These are phyloP conservation scores for Zygosaccharomyces pseudobailii DNA, from an alignment of 1,139 yeast genomes.

Conservation along the genomic window DNA sequence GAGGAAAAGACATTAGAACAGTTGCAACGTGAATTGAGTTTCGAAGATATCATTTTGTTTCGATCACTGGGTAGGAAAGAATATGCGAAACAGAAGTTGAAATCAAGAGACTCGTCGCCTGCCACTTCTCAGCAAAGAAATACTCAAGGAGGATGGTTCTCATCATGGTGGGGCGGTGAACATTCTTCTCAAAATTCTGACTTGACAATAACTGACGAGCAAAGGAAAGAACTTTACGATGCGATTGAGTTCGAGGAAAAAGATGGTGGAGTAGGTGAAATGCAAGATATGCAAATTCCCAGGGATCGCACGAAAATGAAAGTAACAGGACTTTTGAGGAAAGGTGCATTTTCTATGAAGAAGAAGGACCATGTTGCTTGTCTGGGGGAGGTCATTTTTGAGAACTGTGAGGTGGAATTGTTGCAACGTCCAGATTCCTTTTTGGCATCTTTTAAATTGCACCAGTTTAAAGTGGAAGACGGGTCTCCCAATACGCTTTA, in stretches of 20 bases:
- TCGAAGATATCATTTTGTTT: constrained; percentile 80
- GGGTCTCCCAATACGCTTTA: constrained; percentile 70
- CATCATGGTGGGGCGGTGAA: constrained; percentile 53
- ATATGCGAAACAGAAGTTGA: constrained; percentile 50
- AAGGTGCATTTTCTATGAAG: constrained; percentile 70
- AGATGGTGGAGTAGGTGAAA: constrained; percentile 45
- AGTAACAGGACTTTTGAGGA: constrained; percentile 60
- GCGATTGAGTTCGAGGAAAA: constrained; percentile 90
- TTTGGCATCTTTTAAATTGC: constrained; percentile 63
- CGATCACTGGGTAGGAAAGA: constrained; percentile 73
- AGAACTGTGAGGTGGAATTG: constrained; percentile 72
- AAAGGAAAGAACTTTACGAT: constrained; percentile 78
- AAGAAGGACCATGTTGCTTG: constrained; percentile 39
- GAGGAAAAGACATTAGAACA: constrained; percentile 42
- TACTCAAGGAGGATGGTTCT: constrained; percentile 46
- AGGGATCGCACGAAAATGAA: constrained; percentile 66
- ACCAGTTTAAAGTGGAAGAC: constrained; percentile 82
- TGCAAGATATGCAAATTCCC: constrained; percentile 66
- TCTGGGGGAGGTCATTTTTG: constrained; percentile 75
- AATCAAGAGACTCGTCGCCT: constrained; percentile 13
- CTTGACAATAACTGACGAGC: constrained; percentile 57
- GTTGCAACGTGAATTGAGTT: constrained; percentile 58
- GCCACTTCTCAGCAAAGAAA: constrained; percentile 17
- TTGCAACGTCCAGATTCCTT: constrained; percentile 78
- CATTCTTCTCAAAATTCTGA: constrained; percentile 29